Evolutionary conservation across 2,329 filamentous ascomycete species (phyloP), one percentile per base, ranked within the genome.

Genomic region (Cladosporium sp.): DNA sequence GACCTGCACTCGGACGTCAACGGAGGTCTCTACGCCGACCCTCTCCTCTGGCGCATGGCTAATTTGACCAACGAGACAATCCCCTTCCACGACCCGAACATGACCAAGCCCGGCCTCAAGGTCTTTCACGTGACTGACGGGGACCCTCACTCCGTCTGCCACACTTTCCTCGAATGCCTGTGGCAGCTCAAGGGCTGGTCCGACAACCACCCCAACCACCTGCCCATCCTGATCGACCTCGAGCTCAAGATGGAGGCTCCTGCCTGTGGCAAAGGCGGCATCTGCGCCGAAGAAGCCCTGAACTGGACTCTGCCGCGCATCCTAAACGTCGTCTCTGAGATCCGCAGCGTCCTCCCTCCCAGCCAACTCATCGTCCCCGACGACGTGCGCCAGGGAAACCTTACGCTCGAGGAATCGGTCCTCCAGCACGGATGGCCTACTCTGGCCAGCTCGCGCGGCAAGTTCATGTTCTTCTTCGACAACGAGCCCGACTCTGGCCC

Each of bases 401-500:
- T 73, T 19, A 76, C 74, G 0, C 70, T 79, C 10, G 76, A 78
- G 57, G 56, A 74, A 54, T 72, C 70, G 3, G 65, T 78, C 1
- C 62, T 78, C n/a, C 55, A 65, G 43, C 52, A 72, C 49, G 76
- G 76, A n/a, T 78, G 76, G 75, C 76, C 76, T 0, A 69, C 69
- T 10, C 66, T 79, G 2, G 67, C 72, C 2, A 67, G 69, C 2
- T 70, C 72, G 0, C 64, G 74, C 9, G 75, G 75, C 4, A 69
- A 72, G 31, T 69, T 78, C 59, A 67, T 77, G 54, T 78, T 78
- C 66, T 70, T 73, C 57, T 77, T 78, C 66, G 76, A 78, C 61
- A 77, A 78, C 58, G 72, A 73, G 28, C 71, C 72, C 0, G 68
- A 70, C 13, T 62, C 68, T 14, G 63, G 57, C 33, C 62, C 9